Evolutionary conservation across 352 stramenopile genomes (phyloP).

Genomic region (Blastocystis sp.): DNA sequence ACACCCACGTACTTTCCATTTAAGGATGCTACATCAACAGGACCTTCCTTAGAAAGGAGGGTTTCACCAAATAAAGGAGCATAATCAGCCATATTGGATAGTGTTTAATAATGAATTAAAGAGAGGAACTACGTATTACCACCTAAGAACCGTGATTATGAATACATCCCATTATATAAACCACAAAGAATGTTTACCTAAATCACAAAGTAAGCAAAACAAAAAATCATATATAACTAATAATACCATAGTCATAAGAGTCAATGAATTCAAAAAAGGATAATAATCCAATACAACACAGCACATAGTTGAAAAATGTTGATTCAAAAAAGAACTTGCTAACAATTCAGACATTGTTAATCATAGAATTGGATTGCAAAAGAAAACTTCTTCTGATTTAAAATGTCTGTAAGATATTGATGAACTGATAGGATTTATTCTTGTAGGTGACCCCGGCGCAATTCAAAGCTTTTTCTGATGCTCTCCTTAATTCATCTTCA

Average conservation of each 20-base stretch:
- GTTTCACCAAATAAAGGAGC: conserved; percentile 41
- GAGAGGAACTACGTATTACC: conserved; percentile 13
- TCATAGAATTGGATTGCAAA: background rate
- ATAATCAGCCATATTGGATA: conserved; percentile 47
- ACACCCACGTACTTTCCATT: conserved; percentile 76
- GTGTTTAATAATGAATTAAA: conserved; percentile 10
- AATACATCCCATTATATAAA: too few species aligned
- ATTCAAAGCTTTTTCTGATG: background rate
- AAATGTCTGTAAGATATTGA: too few species aligned
- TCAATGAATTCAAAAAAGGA: too few species aligned
- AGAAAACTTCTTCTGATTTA: background rate
- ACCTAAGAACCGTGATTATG: too few species aligned
- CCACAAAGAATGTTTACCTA: too few species aligned
- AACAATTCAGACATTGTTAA: too few species aligned
- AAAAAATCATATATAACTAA: too few species aligned
- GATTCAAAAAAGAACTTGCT: background rate
- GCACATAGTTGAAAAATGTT: too few species aligned
- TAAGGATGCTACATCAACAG: conserved; percentile 31
- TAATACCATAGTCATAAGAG: too few species aligned
- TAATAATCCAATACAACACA: too few species aligned
- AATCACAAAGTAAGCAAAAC: too few species aligned
- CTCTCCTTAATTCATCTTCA: background rate
- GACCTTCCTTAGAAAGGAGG: conserved; percentile 9
- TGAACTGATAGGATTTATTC: too few species aligned
- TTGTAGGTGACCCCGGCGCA: background rate